Base-by-base conservation (phyloP, 345 rosid genomes). In the Gossypium rotundifolium region DNA sequence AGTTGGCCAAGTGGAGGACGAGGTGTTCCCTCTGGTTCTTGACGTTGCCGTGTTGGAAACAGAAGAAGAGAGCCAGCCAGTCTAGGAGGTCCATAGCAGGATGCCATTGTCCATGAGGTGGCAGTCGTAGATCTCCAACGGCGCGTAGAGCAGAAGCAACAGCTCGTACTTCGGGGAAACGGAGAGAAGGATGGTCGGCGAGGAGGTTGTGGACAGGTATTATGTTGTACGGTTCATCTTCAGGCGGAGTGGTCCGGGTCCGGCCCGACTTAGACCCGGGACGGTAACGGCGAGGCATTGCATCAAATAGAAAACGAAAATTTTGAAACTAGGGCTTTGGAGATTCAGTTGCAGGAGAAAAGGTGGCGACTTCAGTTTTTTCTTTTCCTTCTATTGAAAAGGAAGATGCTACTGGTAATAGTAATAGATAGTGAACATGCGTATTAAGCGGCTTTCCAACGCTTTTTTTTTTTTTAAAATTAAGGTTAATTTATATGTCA, bases 151-250 rank as follows among this genome's bases (percentile, higher is more conserved):
- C 93, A 7, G 97, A 93, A 7, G 97, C 87, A 20, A 91, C 97
- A 62, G 97, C 97, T 48, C 98, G 92, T 20, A 94, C 97, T 82
- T 94, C 95, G 0, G 97, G 97, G 68, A 81, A 92, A 22, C 97
- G 91, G 77, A 92, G 93, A 33, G 98, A 89, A 44, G 97, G 97
- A 79, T 92, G 98, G 87, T 92, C 97, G 9, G 97, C 95, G 63
- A 89, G 91, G 79, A 92, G 95, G 84, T 92, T 92, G 85, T 94
- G 91, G 29, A 94, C 87, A 9, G 97, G 98, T 61, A 94, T 92
- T 11, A 94, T 88, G 84, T 94, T 94, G 82, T 82, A 92, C 0
- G 87, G 58, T 75, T 94, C 93, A 33, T 88, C 78, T 66, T 69
- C 75, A 23, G 80, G 70, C 1, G 61, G 75, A 71, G 79, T 77